A percentile compares a stretch with the other conserved stretches of the same genome.
phyloP scores from a whole-genome alignment of 192 early-diverging fungal species.

The Lobosporangium transversale region DNA sequence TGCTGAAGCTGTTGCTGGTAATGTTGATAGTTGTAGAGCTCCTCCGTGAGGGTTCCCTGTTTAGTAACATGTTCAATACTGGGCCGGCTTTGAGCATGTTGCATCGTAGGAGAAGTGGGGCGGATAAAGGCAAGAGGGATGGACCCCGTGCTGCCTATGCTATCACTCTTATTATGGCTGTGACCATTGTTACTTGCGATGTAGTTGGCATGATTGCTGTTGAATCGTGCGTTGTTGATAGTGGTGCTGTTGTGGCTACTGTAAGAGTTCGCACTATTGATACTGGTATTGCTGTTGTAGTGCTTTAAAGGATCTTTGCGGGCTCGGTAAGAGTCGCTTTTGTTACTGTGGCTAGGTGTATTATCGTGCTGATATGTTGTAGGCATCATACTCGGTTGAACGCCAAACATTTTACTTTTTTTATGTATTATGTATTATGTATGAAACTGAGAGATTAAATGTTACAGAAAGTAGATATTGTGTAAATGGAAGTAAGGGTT shows the following conservation, averaged over 20 bases:
- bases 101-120: constrained; percentile 7
- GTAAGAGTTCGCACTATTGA: constrained; percentile 17
- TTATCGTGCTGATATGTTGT: constrained; percentile 1
- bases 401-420: constrained; percentile 4
- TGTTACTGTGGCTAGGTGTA: constrained; percentile 4
- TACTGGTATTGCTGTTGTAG: constrained; percentile 34
- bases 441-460: background rate
- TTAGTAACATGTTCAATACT: constrained; percentile 1
- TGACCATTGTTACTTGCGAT: constrained; percentile 6
- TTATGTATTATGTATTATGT: background rate
- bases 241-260: constrained; percentile 4
- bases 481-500: too few species aligned
- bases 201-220: constrained; percentile 2
- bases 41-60: constrained; percentile 3
- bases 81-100: background rate
- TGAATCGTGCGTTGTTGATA: constrained; percentile 2
- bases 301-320: background rate
- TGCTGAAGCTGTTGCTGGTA: constrained; percentile 9
- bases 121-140: constrained; percentile 6
- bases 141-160: constrained; percentile 5
- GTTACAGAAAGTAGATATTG: background rate
- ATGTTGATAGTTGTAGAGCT: constrained; percentile 7
- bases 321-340: background rate
- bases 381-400: constrained; percentile 1
- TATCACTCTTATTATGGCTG: constrained; percentile 5